Evolutionary conservation across 2,329 filamentous ascomycete genomes (phyloP).

Genomic region (Botryosphaeria dothidea): DNA sequence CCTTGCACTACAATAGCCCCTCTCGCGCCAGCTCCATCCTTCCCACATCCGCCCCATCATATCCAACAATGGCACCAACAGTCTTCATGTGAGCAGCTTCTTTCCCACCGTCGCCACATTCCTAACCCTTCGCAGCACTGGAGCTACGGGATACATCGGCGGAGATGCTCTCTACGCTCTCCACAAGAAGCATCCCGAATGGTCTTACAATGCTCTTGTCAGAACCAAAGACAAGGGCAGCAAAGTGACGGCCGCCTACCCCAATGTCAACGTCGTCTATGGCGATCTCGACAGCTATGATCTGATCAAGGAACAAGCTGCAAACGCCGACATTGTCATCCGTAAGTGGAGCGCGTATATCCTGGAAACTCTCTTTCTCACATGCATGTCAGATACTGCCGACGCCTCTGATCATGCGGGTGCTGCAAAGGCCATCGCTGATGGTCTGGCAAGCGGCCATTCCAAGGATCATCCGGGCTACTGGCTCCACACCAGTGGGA

Average conservation of each 20-base stretch:
- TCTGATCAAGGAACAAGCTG: conserved; percentile 7
- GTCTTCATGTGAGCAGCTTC: conserved; percentile 1
- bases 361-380: neutral
- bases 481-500: conserved; percentile 58
- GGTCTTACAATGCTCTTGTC: conserved; percentile 11
- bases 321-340: conserved; percentile 27
- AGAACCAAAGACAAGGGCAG: neutral
- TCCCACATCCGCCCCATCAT: no score
- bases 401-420: conserved; percentile 32
- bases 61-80: neutral
- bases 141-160: conserved; percentile 18
- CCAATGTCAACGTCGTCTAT: conserved; percentile 9
- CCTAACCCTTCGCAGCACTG: neutral
- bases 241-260: neutral
- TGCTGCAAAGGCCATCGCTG: conserved; percentile 47
- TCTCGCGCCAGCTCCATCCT: neutral
- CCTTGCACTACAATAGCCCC: neutral
- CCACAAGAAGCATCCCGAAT: conserved; percentile 5
- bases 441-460: conserved; percentile 51
- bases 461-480: conserved; percentile 41
- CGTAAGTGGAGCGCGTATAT: neutral
- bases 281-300: conserved; percentile 16
- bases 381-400: conserved; percentile 27
- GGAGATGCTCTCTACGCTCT: conserved; percentile 17
- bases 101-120: neutral